Percentiles rank a stretch among this genome's conserved stretches.
These are phyloP conservation scores for Sclerotinia sclerotiorum DNA, from an alignment of 2,329 filamentous ascomycete species.

Conservation along the genomic window DNA sequence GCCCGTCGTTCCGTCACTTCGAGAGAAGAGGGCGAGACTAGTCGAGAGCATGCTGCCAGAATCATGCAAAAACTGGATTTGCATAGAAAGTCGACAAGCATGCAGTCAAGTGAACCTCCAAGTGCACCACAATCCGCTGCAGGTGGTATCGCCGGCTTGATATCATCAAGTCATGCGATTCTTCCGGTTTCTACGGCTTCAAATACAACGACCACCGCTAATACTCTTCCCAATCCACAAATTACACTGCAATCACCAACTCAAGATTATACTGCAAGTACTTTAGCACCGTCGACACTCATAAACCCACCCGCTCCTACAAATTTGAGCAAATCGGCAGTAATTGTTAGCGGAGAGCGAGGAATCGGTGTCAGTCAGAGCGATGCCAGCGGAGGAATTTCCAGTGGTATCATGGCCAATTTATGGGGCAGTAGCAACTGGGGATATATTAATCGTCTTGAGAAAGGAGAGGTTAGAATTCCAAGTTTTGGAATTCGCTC, in stretches of 20 bases:
- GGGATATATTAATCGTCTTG: constrained; percentile 64
- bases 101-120: constrained; percentile 45
- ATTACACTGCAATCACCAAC: constrained; percentile 43
- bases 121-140: constrained; percentile 39
- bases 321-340: constrained; percentile 80
- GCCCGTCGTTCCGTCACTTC: constrained; percentile 54
- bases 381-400: constrained; percentile 67
- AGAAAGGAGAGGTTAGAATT: constrained; percentile 50
- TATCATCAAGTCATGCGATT: constrained; percentile 79
- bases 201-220: constrained; percentile 38
- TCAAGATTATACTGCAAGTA: constrained; percentile 53
- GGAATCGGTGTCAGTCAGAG: constrained; percentile 61
- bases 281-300: constrained; percentile 77
- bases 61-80: constrained; percentile 93
- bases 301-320: constrained; percentile 82
- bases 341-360: constrained; percentile 76
- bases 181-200: constrained; percentile 60
- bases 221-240: constrained; percentile 40
- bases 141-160: constrained; percentile 77
- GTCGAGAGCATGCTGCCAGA: constrained; percentile 77
- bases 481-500: constrained; percentile 30
- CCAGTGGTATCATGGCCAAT: constrained; percentile 86
- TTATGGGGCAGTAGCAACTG: constrained; percentile 90
- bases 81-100: constrained; percentile 68
- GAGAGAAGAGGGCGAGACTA: constrained; percentile 69